Evolutionary conservation across 768 basidiomycete genomes (phyloP), one percentile per base, ranked within the genome.

Genomic region (Boletus rubescentipes): DNA sequence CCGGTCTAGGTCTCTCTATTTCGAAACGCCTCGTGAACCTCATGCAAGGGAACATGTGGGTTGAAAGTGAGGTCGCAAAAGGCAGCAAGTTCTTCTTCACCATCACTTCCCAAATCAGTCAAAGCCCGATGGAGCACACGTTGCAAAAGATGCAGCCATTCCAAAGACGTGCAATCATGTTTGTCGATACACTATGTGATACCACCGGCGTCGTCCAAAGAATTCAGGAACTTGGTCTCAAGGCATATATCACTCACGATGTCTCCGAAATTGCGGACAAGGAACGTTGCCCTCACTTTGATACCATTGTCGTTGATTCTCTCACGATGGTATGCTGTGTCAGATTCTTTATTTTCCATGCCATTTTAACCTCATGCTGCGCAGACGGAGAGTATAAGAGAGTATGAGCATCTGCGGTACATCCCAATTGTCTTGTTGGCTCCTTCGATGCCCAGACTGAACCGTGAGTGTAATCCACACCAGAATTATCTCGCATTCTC

Each of bases 11-110:
- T 12, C 79, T 98, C 41, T 98, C 95, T 10, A 98, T 99, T 65
- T 98, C 96, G 41, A 98, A 98, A 68, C 89, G 95, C 1, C 85
- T 99, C 21, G 96, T 98, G 16, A 87, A 86, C 44, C 87, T 99
- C 62, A 99, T 99, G 97, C 86, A 92, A 62, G 97, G 97, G 42
- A 92, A 96, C 65, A 91, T 99, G 80, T 99, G 97, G 97, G 97
- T 99, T 20, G 92, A 97, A 73, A 90, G 87, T 57, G 93, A 96
- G 69, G 91, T 96, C 54, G 81, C 89, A 42, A 89, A 91, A 62
- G 97, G 97, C 26, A 91, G 86, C 75, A 87, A 86, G 72, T 96
- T 98, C 82, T 96, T 90, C 83, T 98, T 98, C 78, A 95, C 93
- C 26, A 93, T 95, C 74, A 87, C 86, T 6, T 93, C 88, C 23